Percentiles rank a stretch among this genome's conserved stretches.
Conservation (phyloP, 148 eudicot genomes). For the Spergularia bocconei region DNA sequence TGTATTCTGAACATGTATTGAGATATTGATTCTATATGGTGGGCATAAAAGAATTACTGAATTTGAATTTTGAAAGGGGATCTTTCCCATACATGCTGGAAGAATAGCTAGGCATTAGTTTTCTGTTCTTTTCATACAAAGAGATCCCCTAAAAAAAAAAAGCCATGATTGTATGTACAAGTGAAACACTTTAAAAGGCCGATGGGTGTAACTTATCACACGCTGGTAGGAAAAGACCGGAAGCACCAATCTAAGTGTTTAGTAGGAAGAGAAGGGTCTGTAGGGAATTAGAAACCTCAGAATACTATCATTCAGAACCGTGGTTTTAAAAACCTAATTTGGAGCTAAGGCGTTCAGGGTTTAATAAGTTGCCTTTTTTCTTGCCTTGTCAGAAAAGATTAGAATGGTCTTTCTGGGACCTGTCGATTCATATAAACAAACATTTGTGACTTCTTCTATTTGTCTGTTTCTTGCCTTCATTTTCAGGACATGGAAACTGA, state of each 20-base stretch:
- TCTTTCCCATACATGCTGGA: background rate
- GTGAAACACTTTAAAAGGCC: background rate
- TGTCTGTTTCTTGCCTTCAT: conserved; percentile 8
- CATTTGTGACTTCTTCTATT: background rate
- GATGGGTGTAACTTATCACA: background rate
- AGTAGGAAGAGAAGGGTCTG: too few species aligned
- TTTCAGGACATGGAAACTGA: conserved; percentile 40
- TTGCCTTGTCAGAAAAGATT: background rate
- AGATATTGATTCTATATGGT: conserved; percentile 5
- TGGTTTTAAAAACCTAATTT: too few species aligned
- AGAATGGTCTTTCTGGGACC: background rate
- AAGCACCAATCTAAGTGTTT: too few species aligned
- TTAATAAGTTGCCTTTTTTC: background rate
- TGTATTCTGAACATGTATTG: background rate
- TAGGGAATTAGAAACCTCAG: too few species aligned
- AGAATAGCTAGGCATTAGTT: background rate
- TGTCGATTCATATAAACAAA: background rate
- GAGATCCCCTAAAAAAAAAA: background rate
- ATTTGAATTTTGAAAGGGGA: background rate
- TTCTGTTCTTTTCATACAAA: background rate
- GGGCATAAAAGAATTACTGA: background rate
- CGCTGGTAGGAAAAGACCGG: too few species aligned
- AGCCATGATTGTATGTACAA: background rate
- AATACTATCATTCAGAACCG: too few species aligned
- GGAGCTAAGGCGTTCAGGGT: too few species aligned